These are phyloP conservation scores for Tetradesmus obliquus DNA, from an alignment of 139 green algal genomes.

Conservation along the genomic window DNA sequence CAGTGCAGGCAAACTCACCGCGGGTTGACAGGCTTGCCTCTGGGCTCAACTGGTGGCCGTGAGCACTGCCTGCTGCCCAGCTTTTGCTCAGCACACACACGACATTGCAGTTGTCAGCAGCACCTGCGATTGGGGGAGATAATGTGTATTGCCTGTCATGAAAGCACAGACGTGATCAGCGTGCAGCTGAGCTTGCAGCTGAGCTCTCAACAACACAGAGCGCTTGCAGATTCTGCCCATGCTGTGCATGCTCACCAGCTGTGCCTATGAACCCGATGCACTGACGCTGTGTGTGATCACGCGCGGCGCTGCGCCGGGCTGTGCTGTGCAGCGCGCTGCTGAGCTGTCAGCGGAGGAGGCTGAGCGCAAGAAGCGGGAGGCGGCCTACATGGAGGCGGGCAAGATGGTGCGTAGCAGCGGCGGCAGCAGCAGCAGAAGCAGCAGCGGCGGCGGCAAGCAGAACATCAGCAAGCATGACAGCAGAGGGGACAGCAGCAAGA, in stretches of 20 bases:
- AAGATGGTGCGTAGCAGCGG: constrained; percentile 41
- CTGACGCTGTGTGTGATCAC: background rate
- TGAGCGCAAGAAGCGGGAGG: constrained; percentile 53
- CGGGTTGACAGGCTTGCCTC: no score
- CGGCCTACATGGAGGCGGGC: constrained; percentile 47
- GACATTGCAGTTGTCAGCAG: no score
- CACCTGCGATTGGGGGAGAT: no score
- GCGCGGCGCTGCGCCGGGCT: background rate
- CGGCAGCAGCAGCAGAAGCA: background rate
- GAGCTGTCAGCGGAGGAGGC: constrained; percentile 58
- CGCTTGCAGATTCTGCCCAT: background rate
- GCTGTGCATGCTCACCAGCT: no score
- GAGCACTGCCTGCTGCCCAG: no score
- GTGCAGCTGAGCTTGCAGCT: no score
- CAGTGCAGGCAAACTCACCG: no score
- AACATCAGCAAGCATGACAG: background rate
- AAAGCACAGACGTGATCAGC: no score
- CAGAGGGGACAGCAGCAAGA: background rate
- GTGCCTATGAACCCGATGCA: no score
- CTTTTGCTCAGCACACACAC: no score
- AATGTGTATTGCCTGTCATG: no score
- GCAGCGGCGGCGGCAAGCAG: background rate
- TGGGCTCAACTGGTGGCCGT: no score
- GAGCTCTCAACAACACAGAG: background rate
- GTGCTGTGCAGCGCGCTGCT: constrained; percentile 50